A percentile compares a stretch with the other conserved stretches of the same genome.
Evolutionary conservation across 495 filamentous ascomycete genomes (phyloP).

Genomic region (Penicillium daleae): DNA sequence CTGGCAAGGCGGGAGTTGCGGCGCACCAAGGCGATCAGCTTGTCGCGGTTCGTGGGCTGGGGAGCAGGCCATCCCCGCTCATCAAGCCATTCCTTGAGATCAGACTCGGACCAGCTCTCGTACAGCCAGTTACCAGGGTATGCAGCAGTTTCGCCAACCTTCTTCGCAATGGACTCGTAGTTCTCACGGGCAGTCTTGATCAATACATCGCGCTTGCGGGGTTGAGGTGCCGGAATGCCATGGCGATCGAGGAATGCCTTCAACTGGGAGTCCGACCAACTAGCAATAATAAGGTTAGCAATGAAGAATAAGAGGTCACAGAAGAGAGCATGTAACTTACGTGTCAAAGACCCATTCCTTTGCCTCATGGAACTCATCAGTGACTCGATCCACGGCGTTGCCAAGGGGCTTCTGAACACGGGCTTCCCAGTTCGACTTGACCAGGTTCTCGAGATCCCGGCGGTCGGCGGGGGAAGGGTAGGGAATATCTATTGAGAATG

Average conservation of each 20-base stretch:
- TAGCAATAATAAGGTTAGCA: constrained; percentile 38
- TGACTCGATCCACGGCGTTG: constrained; percentile 72
- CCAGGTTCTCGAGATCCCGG: constrained; percentile 78
- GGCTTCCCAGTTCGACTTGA: constrained; percentile 85
- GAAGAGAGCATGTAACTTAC: constrained; percentile 53
- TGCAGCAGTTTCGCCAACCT: constrained; percentile 73
- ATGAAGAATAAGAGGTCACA: not conserved
- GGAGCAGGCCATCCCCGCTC: constrained; percentile 86
- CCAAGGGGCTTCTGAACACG: constrained; percentile 72
- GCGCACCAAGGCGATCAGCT: constrained; percentile 84
- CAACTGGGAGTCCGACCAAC: constrained; percentile 82
- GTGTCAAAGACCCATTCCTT: constrained; percentile 95
- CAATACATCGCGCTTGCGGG: constrained; percentile 81
- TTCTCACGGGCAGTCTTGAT: constrained; percentile 77
- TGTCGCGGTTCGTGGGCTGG: constrained; percentile 83
- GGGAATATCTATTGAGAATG: constrained; percentile 64
- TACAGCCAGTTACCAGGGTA: constrained; percentile 99
- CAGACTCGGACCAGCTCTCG: constrained; percentile 79
- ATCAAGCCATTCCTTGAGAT: constrained; percentile 83
- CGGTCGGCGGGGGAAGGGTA: constrained; percentile 84
- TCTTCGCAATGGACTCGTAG: constrained; percentile 81
- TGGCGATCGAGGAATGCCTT: constrained; percentile 93
- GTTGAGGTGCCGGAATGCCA: constrained; percentile 77
- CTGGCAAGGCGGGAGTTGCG: constrained; percentile 85
- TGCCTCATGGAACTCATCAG: constrained; percentile 68